Evolutionary conservation across 768 basidiomycete genomes (phyloP).

Genomic region (Agaricus blazei): DNA sequence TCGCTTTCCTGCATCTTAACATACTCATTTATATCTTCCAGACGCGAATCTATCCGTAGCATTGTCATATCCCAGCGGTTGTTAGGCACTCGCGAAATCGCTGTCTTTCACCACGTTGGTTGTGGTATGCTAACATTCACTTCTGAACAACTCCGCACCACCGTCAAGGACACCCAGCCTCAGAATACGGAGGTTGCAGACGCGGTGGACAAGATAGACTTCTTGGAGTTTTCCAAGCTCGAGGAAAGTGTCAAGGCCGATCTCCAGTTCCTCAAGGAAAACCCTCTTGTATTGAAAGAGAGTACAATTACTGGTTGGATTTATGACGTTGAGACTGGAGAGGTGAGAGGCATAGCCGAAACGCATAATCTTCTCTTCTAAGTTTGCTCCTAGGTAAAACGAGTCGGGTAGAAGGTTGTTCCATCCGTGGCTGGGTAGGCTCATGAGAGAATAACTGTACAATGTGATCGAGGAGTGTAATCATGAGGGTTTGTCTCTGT

Average conservation of each 20-base stretch:
- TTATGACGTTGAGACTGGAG: conserved; percentile 58
- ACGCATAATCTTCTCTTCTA: not conserved
- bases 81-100: conserved; percentile 63
- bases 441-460: too few relatives aligned
- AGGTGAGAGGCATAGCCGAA: conserved; percentile 28
- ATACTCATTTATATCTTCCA: conserved; percentile 15
- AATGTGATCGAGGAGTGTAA: too few relatives aligned
- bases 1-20: not conserved
- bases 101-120: conserved; percentile 65
- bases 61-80: conserved; percentile 71
- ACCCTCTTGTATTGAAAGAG: conserved; percentile 49
- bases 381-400: not conserved
- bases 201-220: conserved; percentile 41
- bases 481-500: too few relatives aligned
- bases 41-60: conserved; percentile 60
- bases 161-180: conserved; percentile 43
- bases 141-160: conserved; percentile 39
- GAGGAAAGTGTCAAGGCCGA: conserved; percentile 55
- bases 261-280: conserved; percentile 50
- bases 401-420: not conserved
- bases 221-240: conserved; percentile 46
- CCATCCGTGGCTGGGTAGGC: too few relatives aligned
- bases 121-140: conserved; percentile 72
- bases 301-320: conserved; percentile 62
- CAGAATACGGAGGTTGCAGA: conserved; percentile 23